Evolutionary conservation across 176 grass and related monocot genomes (phyloP).

Genomic region (Puccinellia tenuiflora): DNA sequence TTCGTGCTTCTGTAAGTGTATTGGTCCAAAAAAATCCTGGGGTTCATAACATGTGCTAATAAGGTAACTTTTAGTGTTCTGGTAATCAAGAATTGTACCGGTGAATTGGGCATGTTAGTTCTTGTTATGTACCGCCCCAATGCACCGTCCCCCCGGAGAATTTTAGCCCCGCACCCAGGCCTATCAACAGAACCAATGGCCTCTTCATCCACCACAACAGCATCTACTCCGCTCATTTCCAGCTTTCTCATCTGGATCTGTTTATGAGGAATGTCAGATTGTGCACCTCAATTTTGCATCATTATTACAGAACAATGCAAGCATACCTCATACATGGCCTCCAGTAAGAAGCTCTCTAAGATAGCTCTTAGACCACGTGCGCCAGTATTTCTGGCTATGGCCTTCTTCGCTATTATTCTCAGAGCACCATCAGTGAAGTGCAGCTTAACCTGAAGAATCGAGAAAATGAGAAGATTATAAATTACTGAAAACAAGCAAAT

Average conservation of each 20-base stretch:
- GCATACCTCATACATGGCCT: slow-evolving; percentile 99
- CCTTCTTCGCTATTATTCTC: slow-evolving; percentile 70
- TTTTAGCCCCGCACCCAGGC: slow-evolving; percentile 72
- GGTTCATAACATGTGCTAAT: neutral
- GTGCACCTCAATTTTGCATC: neutral
- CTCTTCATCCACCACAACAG: slow-evolving; percentile 86
- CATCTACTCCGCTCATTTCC: slow-evolving; percentile 81
- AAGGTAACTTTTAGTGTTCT: neutral
- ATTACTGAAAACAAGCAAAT: neutral
- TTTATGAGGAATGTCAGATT: slow-evolving; percentile 26
- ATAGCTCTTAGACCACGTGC: slow-evolving; percentile 89
- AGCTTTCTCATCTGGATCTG: slow-evolving; percentile 74
- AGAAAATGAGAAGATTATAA: slow-evolving; percentile 11
- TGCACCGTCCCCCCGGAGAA: slow-evolving; percentile 86
- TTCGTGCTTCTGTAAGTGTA: neutral
- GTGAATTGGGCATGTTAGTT: slow-evolving; percentile 44
- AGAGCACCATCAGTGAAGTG: slow-evolving; percentile 75
- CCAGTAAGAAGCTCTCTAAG: slow-evolving; percentile 81
- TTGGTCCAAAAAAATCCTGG: neutral
- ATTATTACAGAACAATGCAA: slow-evolving; percentile 7
- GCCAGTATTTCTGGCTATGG: slow-evolving; percentile 73
- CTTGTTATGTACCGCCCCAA: slow-evolving; percentile 54
- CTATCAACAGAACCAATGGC: slow-evolving; percentile 58
- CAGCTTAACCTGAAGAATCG: slow-evolving; percentile 60
- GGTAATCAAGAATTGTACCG: slow-evolving; percentile 7